Percentiles rank a stretch among this genome's conserved stretches.
phyloP scores from a whole-genome alignment of 441 rosid genomes.

The Sinapis alba region DNA sequence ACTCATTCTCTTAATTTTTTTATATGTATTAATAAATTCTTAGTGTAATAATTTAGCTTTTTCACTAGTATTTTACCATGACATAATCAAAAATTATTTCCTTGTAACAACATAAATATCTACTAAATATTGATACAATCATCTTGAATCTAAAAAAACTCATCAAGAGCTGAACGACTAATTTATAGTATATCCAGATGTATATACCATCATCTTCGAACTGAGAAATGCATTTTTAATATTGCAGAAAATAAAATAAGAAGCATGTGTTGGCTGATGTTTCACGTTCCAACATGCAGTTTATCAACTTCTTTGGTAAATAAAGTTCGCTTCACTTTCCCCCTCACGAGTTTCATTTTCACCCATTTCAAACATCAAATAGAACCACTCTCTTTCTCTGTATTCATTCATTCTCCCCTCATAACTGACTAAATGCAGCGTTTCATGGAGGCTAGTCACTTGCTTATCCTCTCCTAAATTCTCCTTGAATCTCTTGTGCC shows the following conservation, averaged over 20 bases:
- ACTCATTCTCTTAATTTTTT: not conserved
- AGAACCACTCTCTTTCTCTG: conserved; percentile 8
- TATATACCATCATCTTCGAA: not conserved
- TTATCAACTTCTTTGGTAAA: conserved; percentile 24
- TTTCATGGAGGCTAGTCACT: too few relatives aligned
- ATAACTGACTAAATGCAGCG: too few relatives aligned
- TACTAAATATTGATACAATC: not conserved
- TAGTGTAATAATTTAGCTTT: too few relatives aligned
- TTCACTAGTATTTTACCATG: not conserved
- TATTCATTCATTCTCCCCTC: not conserved
- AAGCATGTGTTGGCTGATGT: conserved; percentile 16
- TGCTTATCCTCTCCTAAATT: conserved; percentile 42
- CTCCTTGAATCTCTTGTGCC: conserved; percentile 41
- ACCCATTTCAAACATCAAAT: conserved; percentile 8
- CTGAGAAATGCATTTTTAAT: not conserved
- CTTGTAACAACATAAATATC: not conserved
- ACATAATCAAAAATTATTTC: not conserved
- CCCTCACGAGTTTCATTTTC: conserved; percentile 33
- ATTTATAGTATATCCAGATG: not conserved
- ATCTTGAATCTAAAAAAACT: not conserved
- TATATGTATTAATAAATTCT: too few relatives aligned
- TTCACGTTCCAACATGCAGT: conserved; percentile 13
- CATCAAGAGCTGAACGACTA: not conserved
- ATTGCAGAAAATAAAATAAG: conserved; percentile 11
- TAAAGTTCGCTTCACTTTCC: conserved; percentile 11